Base-by-base conservation (phyloP, 1,139 yeast genomes). In the Diutina siamensis region DNA sequence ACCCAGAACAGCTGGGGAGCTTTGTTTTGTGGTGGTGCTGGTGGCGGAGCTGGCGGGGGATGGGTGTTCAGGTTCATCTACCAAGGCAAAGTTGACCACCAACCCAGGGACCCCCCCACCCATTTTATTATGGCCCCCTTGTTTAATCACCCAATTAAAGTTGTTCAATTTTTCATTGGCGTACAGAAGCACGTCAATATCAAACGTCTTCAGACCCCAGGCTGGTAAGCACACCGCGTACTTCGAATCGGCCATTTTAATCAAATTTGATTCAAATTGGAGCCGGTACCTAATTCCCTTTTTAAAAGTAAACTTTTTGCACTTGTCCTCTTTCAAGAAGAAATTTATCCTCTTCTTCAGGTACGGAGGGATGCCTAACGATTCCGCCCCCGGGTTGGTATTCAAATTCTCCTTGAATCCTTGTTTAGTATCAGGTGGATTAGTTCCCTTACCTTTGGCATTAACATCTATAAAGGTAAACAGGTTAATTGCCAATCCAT, bases 401-500 rank as follows among this genome's bases (percentile, higher is more conserved):
- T 50, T 52, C 44, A 57, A 57, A 35, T 58, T 58, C 3, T 48
- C 50, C 40, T 58, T 59, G 12, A 20, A 35, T 9, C 40, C 40
- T 5, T 35, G 17, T 13, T 35, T 35, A 13, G 17, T 22, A 2
- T 20, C n/a, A 4, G 9, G 7, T 3, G 22, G 12, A 19, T 20
- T 17, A 7, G 40, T 13, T 10, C 27, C 27, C 18, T 20, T 13
- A 5, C 40, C 40, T 12, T 38, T 22, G 4, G 42, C n/a, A 10
- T 25, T 20, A 15, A 38, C 9, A 44, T 52, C 54, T 21, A 56
- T 50, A 2, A 60, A 55, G 15, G 68, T 15, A 32, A 82, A 74
- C 48, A 82, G 75, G 48, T 78, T 72, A 51, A 81, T 58, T 0
- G 78, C 82, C 40, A 74, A 67, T 0, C 87, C 86, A 51, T 80